These are phyloP conservation scores for Murraya paniculata DNA, from an alignment of 345 rosid genomes.

Conservation along the genomic window DNA sequence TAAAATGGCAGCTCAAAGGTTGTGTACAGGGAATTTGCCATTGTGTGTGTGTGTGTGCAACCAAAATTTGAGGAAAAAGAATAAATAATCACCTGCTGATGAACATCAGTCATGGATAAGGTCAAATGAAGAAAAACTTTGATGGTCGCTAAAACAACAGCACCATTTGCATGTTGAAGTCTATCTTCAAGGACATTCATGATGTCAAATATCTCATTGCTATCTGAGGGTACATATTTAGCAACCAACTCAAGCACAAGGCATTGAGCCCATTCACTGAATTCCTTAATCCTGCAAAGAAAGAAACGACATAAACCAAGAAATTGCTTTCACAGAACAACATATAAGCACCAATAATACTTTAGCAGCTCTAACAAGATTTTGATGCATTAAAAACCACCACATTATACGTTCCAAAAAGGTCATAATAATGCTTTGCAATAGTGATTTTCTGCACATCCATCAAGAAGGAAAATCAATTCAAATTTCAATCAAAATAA, in stretches of 20 bases:
- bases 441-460: neutral
- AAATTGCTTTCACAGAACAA: neutral
- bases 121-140: slow-evolving; percentile 88
- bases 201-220: slow-evolving; percentile 89
- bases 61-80: neutral
- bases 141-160: slow-evolving; percentile 88
- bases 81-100: slow-evolving; percentile 71
- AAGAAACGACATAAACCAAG: slow-evolving; percentile 7
- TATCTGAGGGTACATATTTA: slow-evolving; percentile 84
- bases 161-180: slow-evolving; percentile 99
- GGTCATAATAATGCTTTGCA: neutral
- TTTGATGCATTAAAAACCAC: neutral
- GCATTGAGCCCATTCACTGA: slow-evolving; percentile 98
- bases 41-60: neutral
- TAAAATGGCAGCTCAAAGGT: slow-evolving; percentile 7
- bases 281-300: slow-evolving; percentile 77
- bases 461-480: slow-evolving; percentile 1
- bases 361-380: neutral
- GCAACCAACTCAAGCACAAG: slow-evolving; percentile 87
- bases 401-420: neutral
- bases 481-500: neutral
- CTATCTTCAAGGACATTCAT: slow-evolving; percentile 99
- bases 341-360: slow-evolving; percentile 1
- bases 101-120: slow-evolving; percentile 92
- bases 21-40: slow-evolving; percentile 6